Evolutionary conservation across 371 early-diverging fungal genomes (phyloP).

Genomic region (Mortierella sp.): DNA sequence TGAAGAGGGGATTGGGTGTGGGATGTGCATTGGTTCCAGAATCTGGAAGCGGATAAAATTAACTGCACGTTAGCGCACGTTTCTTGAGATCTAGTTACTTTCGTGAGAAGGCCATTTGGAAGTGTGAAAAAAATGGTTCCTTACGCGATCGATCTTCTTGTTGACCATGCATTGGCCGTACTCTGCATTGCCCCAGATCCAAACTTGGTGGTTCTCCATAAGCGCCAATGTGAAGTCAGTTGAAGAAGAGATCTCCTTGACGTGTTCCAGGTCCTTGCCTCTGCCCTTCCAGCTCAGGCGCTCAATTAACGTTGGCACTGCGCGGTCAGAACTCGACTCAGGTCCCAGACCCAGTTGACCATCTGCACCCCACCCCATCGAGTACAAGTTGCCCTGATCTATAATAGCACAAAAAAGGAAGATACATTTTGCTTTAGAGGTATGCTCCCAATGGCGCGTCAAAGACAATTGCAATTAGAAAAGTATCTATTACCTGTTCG

Average conservation of each 20-base stretch:
- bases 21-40: slow-evolving; percentile 68
- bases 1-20: slow-evolving; percentile 57
- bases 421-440: background rate
- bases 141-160: slow-evolving; percentile 77
- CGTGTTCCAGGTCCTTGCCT: slow-evolving; percentile 39
- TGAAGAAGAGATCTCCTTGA: slow-evolving; percentile 71
- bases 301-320: slow-evolving; percentile 64
- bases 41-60: slow-evolving; percentile 60
- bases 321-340: slow-evolving; percentile 60
- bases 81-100: background rate
- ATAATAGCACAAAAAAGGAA: background rate
- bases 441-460: background rate
- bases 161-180: slow-evolving; percentile 86
- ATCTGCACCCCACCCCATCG: slow-evolving; percentile 89
- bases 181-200: slow-evolving; percentile 89
- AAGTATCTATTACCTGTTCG: slow-evolving; percentile 61
- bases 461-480: background rate
- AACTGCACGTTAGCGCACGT: background rate
- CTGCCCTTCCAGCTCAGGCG: slow-evolving; percentile 51
- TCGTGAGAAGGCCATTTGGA: background rate
- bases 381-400: slow-evolving; percentile 66
- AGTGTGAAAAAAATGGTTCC: background rate
- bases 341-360: slow-evolving; percentile 82
- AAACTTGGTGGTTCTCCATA: slow-evolving; percentile 65
- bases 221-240: slow-evolving; percentile 83